Base-by-base conservation (phyloP, 108 stramenopile genomes). In the Pelagomonas calceolata region DNA sequence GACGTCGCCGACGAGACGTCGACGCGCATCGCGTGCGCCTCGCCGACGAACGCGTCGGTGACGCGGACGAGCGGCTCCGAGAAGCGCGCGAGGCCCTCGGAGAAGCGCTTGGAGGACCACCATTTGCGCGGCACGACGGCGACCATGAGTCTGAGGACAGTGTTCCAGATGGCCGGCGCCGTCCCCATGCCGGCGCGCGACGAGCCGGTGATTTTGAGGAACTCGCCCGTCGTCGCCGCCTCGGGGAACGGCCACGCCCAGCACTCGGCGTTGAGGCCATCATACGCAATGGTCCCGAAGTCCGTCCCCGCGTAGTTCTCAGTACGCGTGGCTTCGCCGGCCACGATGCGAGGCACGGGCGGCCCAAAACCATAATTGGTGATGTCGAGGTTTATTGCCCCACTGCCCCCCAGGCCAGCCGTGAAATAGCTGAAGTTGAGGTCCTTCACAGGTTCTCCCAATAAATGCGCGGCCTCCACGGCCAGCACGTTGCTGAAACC, bases 241-340 rank as follows among this genome's bases (percentile, higher is more conserved):
- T 87, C 86, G 30, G 86, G 86, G 81, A 87, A 87, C 35, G 86
- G 86, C 86, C 86, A 87, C 29, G 82, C 75, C 74, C 84, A 87
- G 32, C 85, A 81, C 29, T 51, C 70, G 21, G 66, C 71, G 36
- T 4, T 36, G 9, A 5, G 39, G 9, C 39, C 39, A 12, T 43
- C 39, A 67, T 84, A 87, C 33, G 82, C 78, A n/a, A 84, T 84
- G 34, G 72, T 70, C 9, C 86, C 86, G 70, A 87, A 64, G 66
- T 83, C 70, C 31, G 45, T 36, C 29, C 86, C 86, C 32, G 84
- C 80, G 30, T 84, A 70, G 36, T 74, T 75, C 51, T 73, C 73
- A 63, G 79, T 81, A 14, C 33, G 63, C 16, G 77, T 77, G 44
- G 76, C 39, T 17, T 0, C 45, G 30, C 86, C 86, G 14, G 68